Percentiles rank a stretch among this genome's conserved stretches.
Evolutionary conservation across 495 filamentous ascomycete species (phyloP).

Genomic region (Gamarada debralockiae): DNA sequence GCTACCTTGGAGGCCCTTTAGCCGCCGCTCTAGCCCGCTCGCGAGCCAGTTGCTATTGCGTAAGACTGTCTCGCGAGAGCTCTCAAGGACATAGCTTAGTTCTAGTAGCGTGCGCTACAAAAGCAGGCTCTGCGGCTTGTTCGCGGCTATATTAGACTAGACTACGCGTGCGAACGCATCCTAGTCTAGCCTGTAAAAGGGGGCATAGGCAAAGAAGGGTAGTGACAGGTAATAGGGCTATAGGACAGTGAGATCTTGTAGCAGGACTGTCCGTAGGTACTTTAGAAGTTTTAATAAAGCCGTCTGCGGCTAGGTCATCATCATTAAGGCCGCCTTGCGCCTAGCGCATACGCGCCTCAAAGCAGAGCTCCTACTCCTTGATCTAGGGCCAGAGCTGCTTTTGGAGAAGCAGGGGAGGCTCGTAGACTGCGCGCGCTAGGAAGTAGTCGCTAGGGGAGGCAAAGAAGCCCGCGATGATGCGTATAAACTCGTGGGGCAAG

Average conservation of each 20-base stretch:
- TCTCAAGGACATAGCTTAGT: neutral
- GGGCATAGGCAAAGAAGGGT: neutral
- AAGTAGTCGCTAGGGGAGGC: slow-evolving; percentile 2
- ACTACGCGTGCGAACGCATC: neutral
- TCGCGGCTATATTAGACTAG: neutral
- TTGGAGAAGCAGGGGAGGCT: neutral
- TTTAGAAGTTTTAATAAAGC: neutral
- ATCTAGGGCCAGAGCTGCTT: slow-evolving; percentile 9
- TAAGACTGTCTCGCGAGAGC: neutral
- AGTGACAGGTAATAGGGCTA: neutral
- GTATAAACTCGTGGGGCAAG: neutral
- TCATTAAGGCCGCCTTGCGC: neutral
- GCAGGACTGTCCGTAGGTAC: neutral
- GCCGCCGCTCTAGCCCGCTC: neutral
- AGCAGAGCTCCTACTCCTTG: neutral
- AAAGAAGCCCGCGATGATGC: neutral
- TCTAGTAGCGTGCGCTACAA: neutral
- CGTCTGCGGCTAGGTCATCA: neutral
- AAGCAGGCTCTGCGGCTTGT: neutral
- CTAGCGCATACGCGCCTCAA: neutral
- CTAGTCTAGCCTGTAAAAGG: neutral
- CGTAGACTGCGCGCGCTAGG: neutral
- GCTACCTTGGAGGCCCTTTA: neutral
- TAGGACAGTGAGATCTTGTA: slow-evolving; percentile 1
- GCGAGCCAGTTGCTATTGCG: neutral